A percentile compares a stretch with the other conserved stretches of the same genome.
Conservation (phyloP, 257 asterid genomes). For the Jasminum sambac region DNA sequence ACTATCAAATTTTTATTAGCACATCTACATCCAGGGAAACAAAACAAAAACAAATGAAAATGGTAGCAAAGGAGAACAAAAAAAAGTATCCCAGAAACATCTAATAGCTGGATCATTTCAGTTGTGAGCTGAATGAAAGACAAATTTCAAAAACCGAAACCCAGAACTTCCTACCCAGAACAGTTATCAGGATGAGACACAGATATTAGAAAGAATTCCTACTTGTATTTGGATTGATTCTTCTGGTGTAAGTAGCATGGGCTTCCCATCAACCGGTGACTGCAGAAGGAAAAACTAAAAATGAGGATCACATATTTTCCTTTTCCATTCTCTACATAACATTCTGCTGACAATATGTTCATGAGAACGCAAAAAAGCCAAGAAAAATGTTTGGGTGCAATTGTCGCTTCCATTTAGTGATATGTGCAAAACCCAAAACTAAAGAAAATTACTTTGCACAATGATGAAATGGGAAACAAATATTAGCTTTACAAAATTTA, state of each 20-base stretch:
- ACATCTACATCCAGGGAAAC: neutral
- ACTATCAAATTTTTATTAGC: neutral
- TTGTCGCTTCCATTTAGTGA: slow-evolving; percentile 11
- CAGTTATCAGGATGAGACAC: slow-evolving; percentile 2
- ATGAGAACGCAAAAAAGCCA: neutral
- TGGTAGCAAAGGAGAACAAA: neutral
- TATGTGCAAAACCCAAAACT: neutral
- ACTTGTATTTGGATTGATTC: slow-evolving; percentile 97
- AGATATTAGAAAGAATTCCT: slow-evolving; percentile 23
- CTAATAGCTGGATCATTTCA: neutral
- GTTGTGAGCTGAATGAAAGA: slow-evolving; percentile 4
- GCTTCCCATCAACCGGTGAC: slow-evolving; percentile 99
- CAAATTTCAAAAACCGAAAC: slow-evolving; percentile 7
- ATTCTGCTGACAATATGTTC: neutral
- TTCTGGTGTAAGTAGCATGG: slow-evolving; percentile 97
- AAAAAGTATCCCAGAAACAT: slow-evolving; percentile 9
- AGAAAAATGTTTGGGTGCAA: neutral
- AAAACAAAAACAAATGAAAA: neutral
- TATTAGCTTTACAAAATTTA: neutral
- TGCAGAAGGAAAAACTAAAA: slow-evolving; percentile 39
- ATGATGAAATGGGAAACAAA: neutral
- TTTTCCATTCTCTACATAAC: neutral
- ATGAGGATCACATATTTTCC: slow-evolving; percentile 16
- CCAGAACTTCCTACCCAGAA: slow-evolving; percentile 10
- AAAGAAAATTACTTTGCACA: neutral